phyloP scores from a whole-genome alignment of 306 rosid species.

The Pyrus bretschneideri region DNA sequence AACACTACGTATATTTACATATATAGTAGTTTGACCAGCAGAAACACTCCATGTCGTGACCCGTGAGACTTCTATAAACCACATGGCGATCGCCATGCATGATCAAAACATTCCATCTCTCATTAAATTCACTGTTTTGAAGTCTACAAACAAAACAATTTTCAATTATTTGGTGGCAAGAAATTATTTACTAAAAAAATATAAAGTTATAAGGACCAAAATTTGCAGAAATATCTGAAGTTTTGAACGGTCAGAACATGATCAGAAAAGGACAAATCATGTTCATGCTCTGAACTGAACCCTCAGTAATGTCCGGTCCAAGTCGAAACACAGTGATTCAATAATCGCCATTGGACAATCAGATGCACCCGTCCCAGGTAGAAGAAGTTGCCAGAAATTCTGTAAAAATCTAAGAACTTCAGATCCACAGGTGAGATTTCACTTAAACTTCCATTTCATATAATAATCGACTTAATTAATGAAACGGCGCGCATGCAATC shows the following conservation, averaged over 20 bases:
- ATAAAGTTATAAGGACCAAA: background rate
- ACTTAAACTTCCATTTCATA: background rate
- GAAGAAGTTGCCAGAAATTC: conserved; percentile 16
- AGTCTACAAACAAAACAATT: background rate
- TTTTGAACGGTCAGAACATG: background rate
- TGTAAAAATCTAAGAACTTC: conserved; percentile 13
- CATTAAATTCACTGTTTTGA: background rate
- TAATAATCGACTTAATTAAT: background rate
- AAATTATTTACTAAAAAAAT: background rate
- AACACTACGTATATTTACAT: background rate
- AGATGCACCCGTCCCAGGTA: conserved; percentile 27
- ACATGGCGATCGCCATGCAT: background rate
- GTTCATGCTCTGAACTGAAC: conserved; percentile 35
- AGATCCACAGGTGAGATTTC: conserved; percentile 2
- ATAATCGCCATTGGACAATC: conserved; percentile 38
- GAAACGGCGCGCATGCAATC: background rate
- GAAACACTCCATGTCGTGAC: background rate
- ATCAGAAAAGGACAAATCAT: conserved; percentile 24
- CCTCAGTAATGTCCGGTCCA: conserved; percentile 43
- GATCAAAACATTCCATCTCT: background rate
- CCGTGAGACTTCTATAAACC: background rate
- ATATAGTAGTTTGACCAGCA: background rate
- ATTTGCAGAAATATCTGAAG: background rate
- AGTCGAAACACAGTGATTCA: conserved; percentile 36
- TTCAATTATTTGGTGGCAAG: background rate